Conservation (phyloP, 306 rosid genomes). For the Cicer bijugum region DNA sequence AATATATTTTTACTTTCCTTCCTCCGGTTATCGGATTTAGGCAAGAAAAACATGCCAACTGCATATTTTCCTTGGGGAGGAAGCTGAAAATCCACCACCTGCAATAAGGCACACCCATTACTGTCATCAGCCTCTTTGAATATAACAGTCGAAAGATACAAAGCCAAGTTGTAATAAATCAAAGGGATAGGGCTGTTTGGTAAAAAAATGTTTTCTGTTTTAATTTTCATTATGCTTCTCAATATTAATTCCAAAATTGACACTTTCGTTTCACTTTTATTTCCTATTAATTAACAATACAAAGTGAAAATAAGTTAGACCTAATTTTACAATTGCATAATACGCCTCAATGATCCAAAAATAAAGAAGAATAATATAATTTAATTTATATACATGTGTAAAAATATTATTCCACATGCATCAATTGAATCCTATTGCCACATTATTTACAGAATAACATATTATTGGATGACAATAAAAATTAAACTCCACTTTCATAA, state of each 20-base stretch:
- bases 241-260: not conserved
- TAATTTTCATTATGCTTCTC: not conserved
- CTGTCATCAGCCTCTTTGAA: not conserved
- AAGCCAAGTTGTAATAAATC: not conserved
- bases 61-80: conserved; percentile 86
- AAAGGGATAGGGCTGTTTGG: not conserved
- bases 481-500: not conserved
- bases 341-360: not conserved
- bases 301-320: not conserved
- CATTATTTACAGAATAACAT: not conserved
- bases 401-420: not conserved
- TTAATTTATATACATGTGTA: not conserved
- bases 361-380: not conserved
- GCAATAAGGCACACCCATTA: conserved; percentile 41
- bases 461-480: not conserved
- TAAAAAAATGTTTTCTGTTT: not conserved
- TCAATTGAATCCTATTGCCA: not conserved
- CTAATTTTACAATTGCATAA: not conserved
- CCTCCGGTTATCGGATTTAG: conserved; percentile 73
- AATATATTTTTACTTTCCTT: conserved; percentile 74
- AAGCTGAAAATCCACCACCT: conserved; percentile 86
- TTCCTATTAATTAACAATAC: not conserved
- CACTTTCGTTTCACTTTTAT: not conserved
- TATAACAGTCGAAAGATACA: not conserved
- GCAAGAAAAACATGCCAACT: conserved; percentile 97